A percentile compares a stretch with the other conserved stretches of the same genome.
phyloP scores from a whole-genome alignment of 2,329 filamentous ascomycete genomes.

The Xylariaceae sp. region DNA sequence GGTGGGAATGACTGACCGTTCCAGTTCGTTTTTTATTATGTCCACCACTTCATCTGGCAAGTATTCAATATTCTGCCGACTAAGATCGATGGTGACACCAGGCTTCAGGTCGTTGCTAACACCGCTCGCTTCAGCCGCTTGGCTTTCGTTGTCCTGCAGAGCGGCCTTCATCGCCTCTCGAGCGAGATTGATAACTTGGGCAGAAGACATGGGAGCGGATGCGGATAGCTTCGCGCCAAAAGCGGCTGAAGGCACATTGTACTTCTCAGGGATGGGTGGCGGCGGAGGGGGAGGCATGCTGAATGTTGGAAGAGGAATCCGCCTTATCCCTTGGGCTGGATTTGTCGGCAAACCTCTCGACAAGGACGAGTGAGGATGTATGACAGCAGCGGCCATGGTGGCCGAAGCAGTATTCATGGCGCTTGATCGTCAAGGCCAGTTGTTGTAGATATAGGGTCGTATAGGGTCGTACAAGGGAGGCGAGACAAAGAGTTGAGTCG shows the following conservation, averaged over 20 bases:
- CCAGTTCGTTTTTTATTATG: slow-evolving; percentile 75
- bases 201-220: slow-evolving; percentile 61
- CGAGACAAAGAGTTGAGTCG: slow-evolving; percentile 25
- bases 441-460: neutral
- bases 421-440: slow-evolving; percentile 4
- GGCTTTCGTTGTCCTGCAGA: slow-evolving; percentile 68
- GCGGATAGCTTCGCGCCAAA: slow-evolving; percentile 57
- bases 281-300: slow-evolving; percentile 51
- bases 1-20: slow-evolving; percentile 61
- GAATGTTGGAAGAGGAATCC: slow-evolving; percentile 40
- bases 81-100: slow-evolving; percentile 80
- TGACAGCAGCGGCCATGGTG: slow-evolving; percentile 41
- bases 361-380: slow-evolving; percentile 38
- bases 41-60: slow-evolving; percentile 77
- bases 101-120: slow-evolving; percentile 68
- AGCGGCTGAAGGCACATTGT: slow-evolving; percentile 35
- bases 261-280: slow-evolving; percentile 58
- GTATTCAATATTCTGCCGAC: slow-evolving; percentile 74
- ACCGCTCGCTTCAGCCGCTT: slow-evolving; percentile 65
- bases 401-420: slow-evolving; percentile 41
- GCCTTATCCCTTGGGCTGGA: slow-evolving; percentile 39
- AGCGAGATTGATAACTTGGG: slow-evolving; percentile 70
- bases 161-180: slow-evolving; percentile 72
- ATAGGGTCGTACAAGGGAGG: slow-evolving; percentile 19
- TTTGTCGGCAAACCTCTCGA: slow-evolving; percentile 40